Evolutionary conservation across 164 flowering plant species (phyloP), one percentile per base, ranked within the genome.

Genomic region (Sedum album): DNA sequence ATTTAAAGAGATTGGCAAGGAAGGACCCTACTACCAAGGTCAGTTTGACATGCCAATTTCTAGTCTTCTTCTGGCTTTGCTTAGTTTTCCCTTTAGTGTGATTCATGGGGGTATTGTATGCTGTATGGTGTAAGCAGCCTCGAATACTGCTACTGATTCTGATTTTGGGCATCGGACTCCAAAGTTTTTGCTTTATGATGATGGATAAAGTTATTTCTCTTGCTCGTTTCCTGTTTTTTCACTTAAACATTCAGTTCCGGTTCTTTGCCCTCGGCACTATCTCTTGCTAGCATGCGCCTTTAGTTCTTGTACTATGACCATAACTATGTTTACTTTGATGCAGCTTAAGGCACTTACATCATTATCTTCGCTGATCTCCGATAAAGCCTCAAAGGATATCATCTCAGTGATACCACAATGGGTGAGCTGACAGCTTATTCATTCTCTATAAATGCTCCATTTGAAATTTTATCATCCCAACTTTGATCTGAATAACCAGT

Each of bases 1-100:
- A 92, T 80, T 75, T 95, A 68, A 91, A 83, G 77, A 86, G 99
- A 78, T 88, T 95, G 65, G 82, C 86, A 1, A 85, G 97, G 75
- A 95, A 92, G 76, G 97, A 90, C 72, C 90, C 96, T 23, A 88
- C 79, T 28, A 95, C 99, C 36, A 95, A 95, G 92, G 99, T 91
- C 77, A 3, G 42, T 30, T 21, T 61, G 26, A 33, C 60, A 7
- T 60, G 9, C 1, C 26, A 21, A 35, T 35, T 35, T 35, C 38
- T 35, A 3, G 38, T 5, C 21, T 5, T 21, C 57, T 5, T 21
- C 25, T 51, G 57, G 9, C 4, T 20, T 46, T 46, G n/a, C n/a
- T 46, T 18, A n/a, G 57, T 9, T 1, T 25, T 6, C 25, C 15
- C 4, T 23, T 9, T 55, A 55, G 4, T 55, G 31, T 25, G 60